These are phyloP conservation scores for Euphorbia corollata DNA, from an alignment of 441 rosid species.

Conservation along the genomic window DNA sequence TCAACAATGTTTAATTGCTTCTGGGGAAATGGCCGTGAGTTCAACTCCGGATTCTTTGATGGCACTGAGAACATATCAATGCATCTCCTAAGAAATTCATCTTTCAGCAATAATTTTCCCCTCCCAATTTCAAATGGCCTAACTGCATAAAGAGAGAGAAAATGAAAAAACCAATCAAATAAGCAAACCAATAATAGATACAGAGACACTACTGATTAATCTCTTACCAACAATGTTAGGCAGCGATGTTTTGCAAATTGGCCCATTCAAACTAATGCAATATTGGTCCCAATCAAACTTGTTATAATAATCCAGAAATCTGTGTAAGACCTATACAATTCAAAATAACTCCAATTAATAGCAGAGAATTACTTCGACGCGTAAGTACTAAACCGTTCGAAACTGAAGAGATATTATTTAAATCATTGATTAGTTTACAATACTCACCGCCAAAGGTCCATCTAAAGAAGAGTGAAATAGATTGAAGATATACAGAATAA, in stretches of 20 bases:
- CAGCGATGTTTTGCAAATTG: conserved; percentile 42
- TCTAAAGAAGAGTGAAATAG: conserved; percentile 55
- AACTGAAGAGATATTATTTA: neutral
- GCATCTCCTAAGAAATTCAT: conserved; percentile 52
- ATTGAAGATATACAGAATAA: conserved; percentile 72
- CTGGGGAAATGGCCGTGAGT: conserved; percentile 42
- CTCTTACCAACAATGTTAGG: conserved; percentile 60
- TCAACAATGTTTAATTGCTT: conserved; percentile 81
- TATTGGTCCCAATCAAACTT: conserved; percentile 85
- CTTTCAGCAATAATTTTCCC: conserved; percentile 45
- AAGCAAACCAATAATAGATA: conserved; percentile 6
- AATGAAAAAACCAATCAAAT: neutral
- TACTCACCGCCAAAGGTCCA: conserved; percentile 80
- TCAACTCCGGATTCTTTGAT: conserved; percentile 40
- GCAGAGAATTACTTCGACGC: neutral
- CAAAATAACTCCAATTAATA: neutral
- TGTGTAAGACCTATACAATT: conserved; percentile 53
- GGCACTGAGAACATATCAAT: conserved; percentile 48
- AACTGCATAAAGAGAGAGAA: conserved; percentile 30
- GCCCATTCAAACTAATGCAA: conserved; percentile 69
- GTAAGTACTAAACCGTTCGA: neutral
- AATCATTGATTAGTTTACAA: neutral
- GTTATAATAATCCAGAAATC: conserved; percentile 76
- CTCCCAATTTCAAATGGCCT: conserved; percentile 46
- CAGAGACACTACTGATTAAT: neutral